These are phyloP conservation scores for Sungouiozyma ichnusensis DNA, from an alignment of 805 yeast species.

Conservation along the genomic window DNA sequence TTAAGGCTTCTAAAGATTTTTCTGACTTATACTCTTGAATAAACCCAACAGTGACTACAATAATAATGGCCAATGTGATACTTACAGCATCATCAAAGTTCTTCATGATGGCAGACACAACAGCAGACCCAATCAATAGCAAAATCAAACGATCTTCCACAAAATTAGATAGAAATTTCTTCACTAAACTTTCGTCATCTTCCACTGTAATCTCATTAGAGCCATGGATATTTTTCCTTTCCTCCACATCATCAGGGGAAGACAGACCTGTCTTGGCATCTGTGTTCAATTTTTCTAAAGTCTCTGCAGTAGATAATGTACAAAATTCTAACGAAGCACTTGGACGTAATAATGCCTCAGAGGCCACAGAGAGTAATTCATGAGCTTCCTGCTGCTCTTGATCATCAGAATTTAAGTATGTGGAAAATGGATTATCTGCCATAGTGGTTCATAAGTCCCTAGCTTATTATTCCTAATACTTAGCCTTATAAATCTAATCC, in stretches of 20 bases:
- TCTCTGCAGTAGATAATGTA: slow-evolving; percentile 52
- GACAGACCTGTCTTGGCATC: slow-evolving; percentile 50
- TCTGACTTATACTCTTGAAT: slow-evolving; percentile 96
- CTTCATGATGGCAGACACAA: slow-evolving; percentile 83
- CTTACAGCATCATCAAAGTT: slow-evolving; percentile 93
- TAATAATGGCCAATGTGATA: slow-evolving; percentile 81
- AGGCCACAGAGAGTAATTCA: slow-evolving; percentile 10
- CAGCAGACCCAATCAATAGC: slow-evolving; percentile 81
- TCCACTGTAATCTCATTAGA: slow-evolving; percentile 65
- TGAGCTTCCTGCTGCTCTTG: slow-evolving; percentile 1
- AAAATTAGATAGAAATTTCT: slow-evolving; percentile 69
- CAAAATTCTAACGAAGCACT: slow-evolving; percentile 57
- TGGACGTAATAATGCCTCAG: slow-evolving; percentile 26
- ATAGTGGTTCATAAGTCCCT: slow-evolving; percentile 11
- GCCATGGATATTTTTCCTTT: slow-evolving; percentile 70
- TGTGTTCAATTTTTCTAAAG: slow-evolving; percentile 52
- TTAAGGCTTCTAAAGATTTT: slow-evolving; percentile 85
- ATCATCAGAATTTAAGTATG: slow-evolving; percentile 1
- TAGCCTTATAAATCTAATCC: too few species aligned
- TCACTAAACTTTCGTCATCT: slow-evolving; percentile 61
- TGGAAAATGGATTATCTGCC: slow-evolving; percentile 30
- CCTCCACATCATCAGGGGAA: slow-evolving; percentile 57
- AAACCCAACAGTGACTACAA: slow-evolving; percentile 94
- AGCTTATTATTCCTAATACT: too few species aligned
- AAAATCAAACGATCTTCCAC: slow-evolving; percentile 87